Conservation (phyloP, 108 stramenopile species). For the Craspedostauros australis region DNA sequence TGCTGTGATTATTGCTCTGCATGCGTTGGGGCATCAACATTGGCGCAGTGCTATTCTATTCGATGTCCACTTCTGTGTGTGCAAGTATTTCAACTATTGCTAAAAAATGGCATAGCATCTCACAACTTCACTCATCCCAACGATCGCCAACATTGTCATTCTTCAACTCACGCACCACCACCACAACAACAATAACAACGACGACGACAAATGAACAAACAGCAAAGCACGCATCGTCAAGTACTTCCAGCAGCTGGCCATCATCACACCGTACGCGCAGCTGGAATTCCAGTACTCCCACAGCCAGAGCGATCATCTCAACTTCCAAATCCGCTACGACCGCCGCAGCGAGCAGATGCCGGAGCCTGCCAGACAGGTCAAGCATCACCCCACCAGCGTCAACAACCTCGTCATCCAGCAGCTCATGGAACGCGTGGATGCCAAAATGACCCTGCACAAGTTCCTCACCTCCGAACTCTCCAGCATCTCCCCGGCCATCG, state of each 20-base stretch:
- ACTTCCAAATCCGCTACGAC: constrained; percentile 59
- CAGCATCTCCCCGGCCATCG: constrained; percentile 53
- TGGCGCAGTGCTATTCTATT: too few relatives aligned
- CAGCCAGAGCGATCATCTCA: constrained; percentile 46
- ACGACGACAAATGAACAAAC: too few relatives aligned
- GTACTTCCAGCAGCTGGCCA: constrained; percentile 93
- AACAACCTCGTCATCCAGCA: constrained; percentile 93
- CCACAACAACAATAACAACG: too few relatives aligned
- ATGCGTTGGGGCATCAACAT: too few relatives aligned
- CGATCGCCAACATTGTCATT: too few relatives aligned
- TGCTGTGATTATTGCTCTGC: too few relatives aligned
- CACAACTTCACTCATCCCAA: too few relatives aligned
- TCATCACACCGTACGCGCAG: constrained; percentile 94
- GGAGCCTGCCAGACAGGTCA: constrained; percentile 79
- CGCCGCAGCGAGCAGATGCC: constrained; percentile 90
- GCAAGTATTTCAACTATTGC: too few relatives aligned
- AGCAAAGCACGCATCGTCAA: constrained; percentile 79
- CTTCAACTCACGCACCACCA: too few relatives aligned
- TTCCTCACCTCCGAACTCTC: constrained; percentile 77
- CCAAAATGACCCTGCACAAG: constrained; percentile 61
- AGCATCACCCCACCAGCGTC: constrained; percentile 90
- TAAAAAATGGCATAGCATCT: too few relatives aligned
- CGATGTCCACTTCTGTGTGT: too few relatives aligned
- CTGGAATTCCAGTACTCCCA: constrained; percentile 69
- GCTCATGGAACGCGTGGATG: constrained; percentile 68